Base-by-base conservation (phyloP, 169 alveolate species). In the Plasmodium coatneyi region DNA sequence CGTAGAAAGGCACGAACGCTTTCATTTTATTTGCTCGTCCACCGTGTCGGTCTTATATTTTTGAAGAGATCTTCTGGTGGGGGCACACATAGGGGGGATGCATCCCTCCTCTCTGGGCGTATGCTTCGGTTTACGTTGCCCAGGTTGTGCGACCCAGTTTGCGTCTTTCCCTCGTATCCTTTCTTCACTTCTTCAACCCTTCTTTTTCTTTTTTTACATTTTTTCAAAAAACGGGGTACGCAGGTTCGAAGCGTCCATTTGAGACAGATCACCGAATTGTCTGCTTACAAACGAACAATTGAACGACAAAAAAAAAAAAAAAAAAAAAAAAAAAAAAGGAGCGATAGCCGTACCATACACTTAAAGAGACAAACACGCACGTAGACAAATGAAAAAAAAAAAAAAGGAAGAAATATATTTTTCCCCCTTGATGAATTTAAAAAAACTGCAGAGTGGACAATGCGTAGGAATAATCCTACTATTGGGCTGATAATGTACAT, bases 11-110 rank as follows among this genome's bases (percentile, higher is more conserved):
- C 72, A 82, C n/a, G 41, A 82, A 12, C 66, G 36, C 80, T 25
- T 71, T 71, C 92, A 83, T 71, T 83, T 83, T 83, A 41, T 83
- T 32, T 54, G 60, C 6, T 6, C 52, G 30, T 25, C 54, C 32
- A 49, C 49, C 54, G 52, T 60, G 43, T 36, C n/a, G 28, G 43
- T 82, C 52, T 83, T 41, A 19, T 52, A 52, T 54, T 66, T 25
- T 66, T 19, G 16, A 41, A 9, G 76, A 28, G 36, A 22, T 66
- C 5, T 7, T 66, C 36, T 25, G 36, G 1, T 25, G 76, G 76
- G 36, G 76, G n/a, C 36, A 5, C 14, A 66, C 36, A 10, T 66
- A 0, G 76, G 36, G 76, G n/a, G 36, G 76, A 66, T 66, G 30
- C 76, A 25, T 19, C 41, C 41, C 4, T 66, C 76, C 30, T 66